Conservation (phyloP, 306 rosid species). For the Corylus americana region DNA sequence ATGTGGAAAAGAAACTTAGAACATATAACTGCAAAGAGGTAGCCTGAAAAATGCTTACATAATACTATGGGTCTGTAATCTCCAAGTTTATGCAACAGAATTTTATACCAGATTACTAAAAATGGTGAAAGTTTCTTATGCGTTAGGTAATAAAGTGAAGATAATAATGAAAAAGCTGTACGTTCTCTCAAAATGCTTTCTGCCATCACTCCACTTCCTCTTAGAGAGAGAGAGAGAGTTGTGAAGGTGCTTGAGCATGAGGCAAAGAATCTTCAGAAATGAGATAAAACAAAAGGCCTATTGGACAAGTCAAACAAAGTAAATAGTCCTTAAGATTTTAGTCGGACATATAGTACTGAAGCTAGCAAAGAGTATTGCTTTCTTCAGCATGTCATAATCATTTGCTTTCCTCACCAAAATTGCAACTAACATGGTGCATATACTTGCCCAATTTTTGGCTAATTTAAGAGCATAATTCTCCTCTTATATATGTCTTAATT, state of each 20-base stretch:
- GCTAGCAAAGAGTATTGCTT: not conserved
- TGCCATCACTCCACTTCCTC: not conserved
- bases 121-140: not conserved
- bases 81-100: not conserved
- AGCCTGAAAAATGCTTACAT: not conserved
- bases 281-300: not conserved
- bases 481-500: not conserved
- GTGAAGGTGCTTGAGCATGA: not conserved
- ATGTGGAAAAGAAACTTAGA: not conserved
- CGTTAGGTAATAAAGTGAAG: not conserved
- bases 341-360: not conserved
- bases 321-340: not conserved
- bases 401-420: not conserved
- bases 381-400: too few relatives aligned
- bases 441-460: not conserved
- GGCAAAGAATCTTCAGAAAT: constrained; percentile 8
- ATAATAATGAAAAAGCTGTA: not conserved
- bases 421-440: not conserved
- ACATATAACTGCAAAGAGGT: not conserved
- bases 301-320: not conserved
- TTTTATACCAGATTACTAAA: not conserved
- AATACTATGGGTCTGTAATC: too few relatives aligned
- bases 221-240: not conserved
- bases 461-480: not conserved
- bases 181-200: not conserved